Percentiles rank a stretch among this genome's conserved stretches.
phyloP scores from a whole-genome alignment of 179 eudicot species.

The Carnegiea gigantea region DNA sequence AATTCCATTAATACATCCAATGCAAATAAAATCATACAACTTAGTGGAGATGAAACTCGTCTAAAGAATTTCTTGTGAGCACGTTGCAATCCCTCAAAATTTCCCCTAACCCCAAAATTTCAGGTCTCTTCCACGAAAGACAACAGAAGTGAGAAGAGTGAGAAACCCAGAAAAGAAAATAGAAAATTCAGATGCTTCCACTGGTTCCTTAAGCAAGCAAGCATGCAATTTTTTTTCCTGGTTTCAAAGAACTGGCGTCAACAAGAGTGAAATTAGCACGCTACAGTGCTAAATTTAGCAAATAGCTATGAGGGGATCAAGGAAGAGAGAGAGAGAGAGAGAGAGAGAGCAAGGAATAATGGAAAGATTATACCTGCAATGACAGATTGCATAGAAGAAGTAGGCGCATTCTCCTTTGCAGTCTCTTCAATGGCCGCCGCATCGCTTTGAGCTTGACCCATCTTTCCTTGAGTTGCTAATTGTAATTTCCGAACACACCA shows the following conservation, averaged over 20 bases:
- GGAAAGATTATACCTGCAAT: conserved; percentile 35
- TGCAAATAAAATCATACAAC: background rate
- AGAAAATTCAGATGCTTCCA: too few species aligned
- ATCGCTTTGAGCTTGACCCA: conserved; percentile 77
- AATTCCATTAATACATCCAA: background rate
- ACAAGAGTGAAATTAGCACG: background rate
- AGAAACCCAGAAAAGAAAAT: background rate
- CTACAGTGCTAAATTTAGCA: background rate
- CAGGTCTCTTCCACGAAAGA: background rate
- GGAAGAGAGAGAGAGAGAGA: background rate
- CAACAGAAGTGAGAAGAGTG: background rate
- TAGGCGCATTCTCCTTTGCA: conserved; percentile 20
- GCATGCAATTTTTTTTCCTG: too few species aligned
- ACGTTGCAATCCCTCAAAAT: background rate
- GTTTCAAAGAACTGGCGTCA: too few species aligned
- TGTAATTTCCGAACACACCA: too few species aligned
- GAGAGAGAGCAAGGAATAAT: conserved; percentile 1
- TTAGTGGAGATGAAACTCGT: background rate
- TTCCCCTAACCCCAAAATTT: background rate
- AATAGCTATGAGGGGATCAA: background rate
- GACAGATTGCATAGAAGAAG: conserved; percentile 60
- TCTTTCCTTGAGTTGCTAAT: conserved; percentile 9
- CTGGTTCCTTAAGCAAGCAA: too few species aligned
- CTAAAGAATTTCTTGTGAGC: too few species aligned
- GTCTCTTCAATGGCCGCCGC: conserved; percentile 35